These are phyloP conservation scores for Leishmania braziliensis DNA, from an alignment of 208 protist species.

Conservation along the genomic window DNA sequence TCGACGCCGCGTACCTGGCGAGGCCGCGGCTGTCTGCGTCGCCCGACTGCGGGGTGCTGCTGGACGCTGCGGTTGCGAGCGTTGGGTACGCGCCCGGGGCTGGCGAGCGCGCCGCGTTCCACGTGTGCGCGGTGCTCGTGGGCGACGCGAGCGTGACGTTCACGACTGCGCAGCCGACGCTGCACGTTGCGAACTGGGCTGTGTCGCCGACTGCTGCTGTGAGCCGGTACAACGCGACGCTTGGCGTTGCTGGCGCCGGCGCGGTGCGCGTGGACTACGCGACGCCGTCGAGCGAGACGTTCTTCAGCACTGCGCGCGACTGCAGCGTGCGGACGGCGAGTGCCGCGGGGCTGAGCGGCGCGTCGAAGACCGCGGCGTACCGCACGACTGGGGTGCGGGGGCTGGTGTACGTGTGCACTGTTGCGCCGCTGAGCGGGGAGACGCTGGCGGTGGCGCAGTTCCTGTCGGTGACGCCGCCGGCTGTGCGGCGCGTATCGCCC, in stretches of 20 bases:
- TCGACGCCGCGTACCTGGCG: conserved; percentile 38
- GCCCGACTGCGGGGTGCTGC: conserved; percentile 32
- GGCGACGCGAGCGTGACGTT: conserved; percentile 40
- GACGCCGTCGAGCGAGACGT: conserved; percentile 45
- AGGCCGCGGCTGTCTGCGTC: conserved; percentile 36
- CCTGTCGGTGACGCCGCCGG: conserved; percentile 57
- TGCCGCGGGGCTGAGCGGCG: conserved; percentile 15
- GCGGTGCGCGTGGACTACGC: conserved; percentile 48
- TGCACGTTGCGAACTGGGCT: conserved; percentile 50
- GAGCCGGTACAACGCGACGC: conserved; percentile 37
- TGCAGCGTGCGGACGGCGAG: conserved; percentile 31
- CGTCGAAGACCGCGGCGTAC: conserved; percentile 8
- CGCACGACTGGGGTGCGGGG: conserved; percentile 29
- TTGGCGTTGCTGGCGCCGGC: conserved; percentile 14
- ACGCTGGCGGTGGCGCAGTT: conserved; percentile 37
- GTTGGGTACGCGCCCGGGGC: conserved; percentile 46
- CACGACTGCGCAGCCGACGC: conserved; percentile 50
- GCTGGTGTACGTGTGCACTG: conserved; percentile 57
- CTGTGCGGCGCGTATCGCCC: conserved; percentile 34
- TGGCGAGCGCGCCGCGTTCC: conserved; percentile 44
- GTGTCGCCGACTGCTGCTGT: conserved; percentile 41
- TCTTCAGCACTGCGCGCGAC: conserved; percentile 37
- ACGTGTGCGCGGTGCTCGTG: conserved; percentile 51
- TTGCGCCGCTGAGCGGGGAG: conserved; percentile 16
- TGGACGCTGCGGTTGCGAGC: conserved; percentile 24